phyloP scores from a whole-genome alignment of 768 basidiomycete species.

The Dictyophora rubrovolvata region DNA sequence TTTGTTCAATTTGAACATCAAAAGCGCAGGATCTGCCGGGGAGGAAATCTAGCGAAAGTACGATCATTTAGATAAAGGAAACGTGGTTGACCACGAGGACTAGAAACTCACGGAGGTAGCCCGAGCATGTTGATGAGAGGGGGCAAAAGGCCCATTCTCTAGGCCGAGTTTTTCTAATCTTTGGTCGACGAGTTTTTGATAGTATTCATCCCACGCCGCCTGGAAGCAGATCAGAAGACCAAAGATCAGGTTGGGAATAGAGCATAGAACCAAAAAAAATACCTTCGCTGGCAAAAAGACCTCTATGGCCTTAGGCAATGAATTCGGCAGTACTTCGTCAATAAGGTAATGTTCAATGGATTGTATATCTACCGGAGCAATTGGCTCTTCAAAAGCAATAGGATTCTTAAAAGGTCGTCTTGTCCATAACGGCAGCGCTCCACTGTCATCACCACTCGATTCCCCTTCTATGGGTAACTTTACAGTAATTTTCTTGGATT shows the following conservation, averaged over 20 bases:
- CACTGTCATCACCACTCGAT: slow-evolving; percentile 25
- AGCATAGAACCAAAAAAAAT: slow-evolving; percentile 13
- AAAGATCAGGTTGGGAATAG: too few relatives aligned
- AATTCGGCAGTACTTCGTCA: slow-evolving; percentile 40
- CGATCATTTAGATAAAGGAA: neutral
- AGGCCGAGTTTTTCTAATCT: slow-evolving; percentile 75
- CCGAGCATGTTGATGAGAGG: slow-evolving; percentile 57
- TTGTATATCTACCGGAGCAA: slow-evolving; percentile 24
- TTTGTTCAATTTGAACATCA: slow-evolving; percentile 67
- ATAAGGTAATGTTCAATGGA: slow-evolving; percentile 53
- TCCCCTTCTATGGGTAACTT: slow-evolving; percentile 48
- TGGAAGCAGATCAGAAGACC: slow-evolving; percentile 21
- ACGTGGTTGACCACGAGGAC: slow-evolving; percentile 9
- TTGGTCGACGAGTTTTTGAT: slow-evolving; percentile 64
- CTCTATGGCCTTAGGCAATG: slow-evolving; percentile 58
- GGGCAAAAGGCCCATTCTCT: slow-evolving; percentile 49
- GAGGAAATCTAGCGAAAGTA: neutral
- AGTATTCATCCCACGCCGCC: slow-evolving; percentile 67
- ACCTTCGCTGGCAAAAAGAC: slow-evolving; percentile 82
- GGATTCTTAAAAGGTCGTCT: slow-evolving; percentile 40
- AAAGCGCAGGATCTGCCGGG: slow-evolving; percentile 2
- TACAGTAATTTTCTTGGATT: slow-evolving; percentile 58
- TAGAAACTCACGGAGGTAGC: slow-evolving; percentile 64
- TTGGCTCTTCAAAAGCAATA: slow-evolving; percentile 22
- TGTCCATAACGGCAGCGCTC: slow-evolving; percentile 44